Conservation (phyloP, 1,284 basidiomycete genomes). For the Limonomyces culmigenus region DNA sequence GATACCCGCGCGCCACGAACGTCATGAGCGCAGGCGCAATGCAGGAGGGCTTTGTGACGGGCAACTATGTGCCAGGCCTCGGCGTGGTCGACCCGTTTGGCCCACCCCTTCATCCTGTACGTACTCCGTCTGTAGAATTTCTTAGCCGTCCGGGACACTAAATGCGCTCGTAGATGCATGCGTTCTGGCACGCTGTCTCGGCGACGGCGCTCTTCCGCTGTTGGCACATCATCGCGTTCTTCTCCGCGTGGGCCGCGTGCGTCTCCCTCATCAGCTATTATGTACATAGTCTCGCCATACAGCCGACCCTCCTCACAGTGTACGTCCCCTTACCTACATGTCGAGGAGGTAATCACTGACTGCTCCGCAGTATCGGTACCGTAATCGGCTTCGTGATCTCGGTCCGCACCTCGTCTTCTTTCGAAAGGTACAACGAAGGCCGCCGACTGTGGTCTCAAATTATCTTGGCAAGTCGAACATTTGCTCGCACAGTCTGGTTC, state of each 20-base stretch:
- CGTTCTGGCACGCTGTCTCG: constrained; percentile 7
- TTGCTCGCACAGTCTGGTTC: constrained; percentile 45
- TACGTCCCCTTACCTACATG: constrained; percentile 3
- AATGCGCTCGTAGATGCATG: too few species aligned
- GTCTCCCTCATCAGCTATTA: constrained; percentile 10
- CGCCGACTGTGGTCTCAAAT: constrained; percentile 54
- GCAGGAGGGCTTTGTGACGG: too few species aligned
- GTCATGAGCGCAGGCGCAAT: too few species aligned
- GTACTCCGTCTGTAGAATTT: too few species aligned
- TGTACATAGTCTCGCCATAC: constrained; percentile 8
- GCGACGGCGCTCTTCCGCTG: constrained; percentile 12
- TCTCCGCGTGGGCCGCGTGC: constrained; percentile 11
- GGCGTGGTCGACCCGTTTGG: not conserved
- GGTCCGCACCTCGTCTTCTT: constrained; percentile 58
- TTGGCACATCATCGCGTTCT: constrained; percentile 13
- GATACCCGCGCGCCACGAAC: too few species aligned
- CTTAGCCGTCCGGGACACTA: too few species aligned
- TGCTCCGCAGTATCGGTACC: constrained; percentile 8
- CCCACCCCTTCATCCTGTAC: too few species aligned
- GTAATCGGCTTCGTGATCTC: constrained; percentile 23
- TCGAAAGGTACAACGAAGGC: constrained; percentile 62
- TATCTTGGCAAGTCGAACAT: constrained; percentile 36
- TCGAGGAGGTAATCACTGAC: not conserved
- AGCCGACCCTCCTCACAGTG: constrained; percentile 12
- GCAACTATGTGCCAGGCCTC: not conserved